Evolutionary conservation across 192 early-diverging fungal species (phyloP).

Genomic region (Lobosporangium transversale): DNA sequence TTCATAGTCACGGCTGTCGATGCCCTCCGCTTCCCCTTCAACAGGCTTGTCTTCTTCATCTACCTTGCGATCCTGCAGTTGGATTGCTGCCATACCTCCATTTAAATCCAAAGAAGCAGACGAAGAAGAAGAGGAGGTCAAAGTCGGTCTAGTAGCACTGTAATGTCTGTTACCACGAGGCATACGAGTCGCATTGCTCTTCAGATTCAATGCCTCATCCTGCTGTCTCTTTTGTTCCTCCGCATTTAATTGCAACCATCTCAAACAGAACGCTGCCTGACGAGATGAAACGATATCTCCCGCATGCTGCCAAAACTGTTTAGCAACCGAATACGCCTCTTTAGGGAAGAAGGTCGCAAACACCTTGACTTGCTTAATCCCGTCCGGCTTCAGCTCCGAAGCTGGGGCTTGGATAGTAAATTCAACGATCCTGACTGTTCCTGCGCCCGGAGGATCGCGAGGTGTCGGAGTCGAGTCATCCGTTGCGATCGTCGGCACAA

Average conservation of each 20-base stretch:
- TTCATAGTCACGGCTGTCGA: slow-evolving; percentile 61
- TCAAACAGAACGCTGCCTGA: slow-evolving; percentile 84
- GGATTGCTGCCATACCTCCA: background rate
- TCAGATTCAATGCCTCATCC: slow-evolving; percentile 1
- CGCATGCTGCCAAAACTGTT: slow-evolving; percentile 96
- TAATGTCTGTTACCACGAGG: slow-evolving; percentile 40
- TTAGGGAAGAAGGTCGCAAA: slow-evolving; percentile 81
- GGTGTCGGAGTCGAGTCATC: slow-evolving; percentile 40
- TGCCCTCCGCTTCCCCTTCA: slow-evolving; percentile 38
- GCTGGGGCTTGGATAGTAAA: slow-evolving; percentile 64
- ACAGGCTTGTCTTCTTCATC: slow-evolving; percentile 33
- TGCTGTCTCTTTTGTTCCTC: slow-evolving; percentile 53
- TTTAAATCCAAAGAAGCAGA: too few species aligned
- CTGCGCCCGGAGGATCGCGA: slow-evolving; percentile 13
- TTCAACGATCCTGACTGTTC: slow-evolving; percentile 71
- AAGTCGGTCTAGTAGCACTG: slow-evolving; percentile 8
- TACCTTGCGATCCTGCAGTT: slow-evolving; percentile 3
- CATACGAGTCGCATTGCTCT: slow-evolving; percentile 38
- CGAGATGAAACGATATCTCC: slow-evolving; percentile 91
- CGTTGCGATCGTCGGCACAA: slow-evolving; percentile 41
- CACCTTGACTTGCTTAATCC: slow-evolving; percentile 50
- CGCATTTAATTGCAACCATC: slow-evolving; percentile 65
- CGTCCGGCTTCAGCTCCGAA: slow-evolving; percentile 55
- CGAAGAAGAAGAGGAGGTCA: too few species aligned
- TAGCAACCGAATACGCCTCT: slow-evolving; percentile 76